Percentiles rank a stretch among this genome's conserved stretches.
phyloP scores from a whole-genome alignment of 257 asterid species.

The Capsicum rhomboideum region DNA sequence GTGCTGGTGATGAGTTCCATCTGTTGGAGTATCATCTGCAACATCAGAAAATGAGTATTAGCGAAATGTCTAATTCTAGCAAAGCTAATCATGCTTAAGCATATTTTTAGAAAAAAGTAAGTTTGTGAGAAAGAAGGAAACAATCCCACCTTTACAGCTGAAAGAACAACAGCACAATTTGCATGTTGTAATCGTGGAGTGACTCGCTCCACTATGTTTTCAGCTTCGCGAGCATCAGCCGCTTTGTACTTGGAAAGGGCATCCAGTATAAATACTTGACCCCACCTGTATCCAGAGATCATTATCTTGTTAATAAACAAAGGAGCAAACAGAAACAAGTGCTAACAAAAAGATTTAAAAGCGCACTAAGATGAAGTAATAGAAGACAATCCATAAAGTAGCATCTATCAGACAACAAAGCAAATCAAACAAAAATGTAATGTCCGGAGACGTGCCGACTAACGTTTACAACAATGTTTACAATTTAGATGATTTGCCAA shows the following conservation, averaged over 20 bases:
- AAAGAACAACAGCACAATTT: constrained; percentile 97
- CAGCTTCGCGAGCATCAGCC: constrained; percentile 98
- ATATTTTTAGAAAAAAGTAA: not conserved
- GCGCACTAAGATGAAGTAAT: not conserved
- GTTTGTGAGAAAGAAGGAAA: not conserved
- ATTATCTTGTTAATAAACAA: not conserved
- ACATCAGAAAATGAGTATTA: constrained; percentile 7
- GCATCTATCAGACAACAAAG: not conserved
- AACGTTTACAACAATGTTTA: not conserved
- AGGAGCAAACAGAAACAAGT: not conserved
- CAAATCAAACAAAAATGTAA: not conserved
- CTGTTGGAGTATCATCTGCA: constrained; percentile 98
- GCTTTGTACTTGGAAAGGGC: constrained; percentile 96
- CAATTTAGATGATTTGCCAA: not conserved
- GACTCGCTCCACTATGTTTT: constrained; percentile 92
- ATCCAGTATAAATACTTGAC: constrained; percentile 98
- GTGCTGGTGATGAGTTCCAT: constrained; percentile 98
- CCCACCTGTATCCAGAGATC: constrained; percentile 65
- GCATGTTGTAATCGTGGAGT: constrained; percentile 99
- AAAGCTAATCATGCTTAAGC: not conserved
- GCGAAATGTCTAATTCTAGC: not conserved
- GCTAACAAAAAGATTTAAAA: not conserved
- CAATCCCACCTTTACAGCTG: constrained; percentile 85
- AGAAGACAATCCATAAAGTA: not conserved
- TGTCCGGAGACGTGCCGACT: not conserved